A percentile compares a stretch with the other conserved stretches of the same genome.
Evolutionary conservation across 208 protist species (phyloP).

Genomic region (Leishmania aethiopica): DNA sequence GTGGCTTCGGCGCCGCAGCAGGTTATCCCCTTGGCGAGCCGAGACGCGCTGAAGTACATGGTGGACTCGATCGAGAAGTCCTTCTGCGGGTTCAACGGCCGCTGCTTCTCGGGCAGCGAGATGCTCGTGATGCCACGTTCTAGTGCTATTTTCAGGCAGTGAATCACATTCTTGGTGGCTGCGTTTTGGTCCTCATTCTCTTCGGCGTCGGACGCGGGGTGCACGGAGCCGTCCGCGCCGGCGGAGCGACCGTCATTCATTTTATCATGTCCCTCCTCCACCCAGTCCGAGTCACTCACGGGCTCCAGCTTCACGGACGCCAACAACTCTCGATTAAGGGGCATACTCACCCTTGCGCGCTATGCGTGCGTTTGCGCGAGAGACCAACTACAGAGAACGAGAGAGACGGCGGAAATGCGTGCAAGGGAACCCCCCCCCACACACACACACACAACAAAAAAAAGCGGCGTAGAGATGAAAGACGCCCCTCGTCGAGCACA

Average conservation of each 20-base stretch:
- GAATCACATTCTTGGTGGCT: constrained; percentile 69
- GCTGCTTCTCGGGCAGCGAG: constrained; percentile 79
- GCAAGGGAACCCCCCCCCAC: background rate
- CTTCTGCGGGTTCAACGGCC: constrained; percentile 71
- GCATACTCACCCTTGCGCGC: constrained; percentile 21
- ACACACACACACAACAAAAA: too few species aligned
- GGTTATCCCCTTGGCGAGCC: constrained; percentile 10
- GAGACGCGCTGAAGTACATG: constrained; percentile 44
- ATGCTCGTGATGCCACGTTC: constrained; percentile 78
- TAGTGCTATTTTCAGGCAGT: constrained; percentile 84
- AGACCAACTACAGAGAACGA: background rate
- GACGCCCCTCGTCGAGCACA: too few species aligned
- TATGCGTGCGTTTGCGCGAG: background rate
- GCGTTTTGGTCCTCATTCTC: constrained; percentile 42
- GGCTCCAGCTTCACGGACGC: constrained; percentile 69
- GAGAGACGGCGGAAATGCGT: background rate
- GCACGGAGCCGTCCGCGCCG: background rate
- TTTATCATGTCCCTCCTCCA: constrained; percentile 21
- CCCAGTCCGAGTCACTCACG: constrained; percentile 28
- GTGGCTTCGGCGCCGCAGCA: constrained; percentile 42
- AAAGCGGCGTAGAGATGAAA: background rate
- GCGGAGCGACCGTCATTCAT: constrained; percentile 14
- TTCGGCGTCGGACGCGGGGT: background rate
- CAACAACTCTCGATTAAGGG: constrained; percentile 71
- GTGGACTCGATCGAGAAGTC: constrained; percentile 85